phyloP scores from a whole-genome alignment of 2,329 filamentous ascomycete species.

The Purpureocillium takamizusanense region DNA sequence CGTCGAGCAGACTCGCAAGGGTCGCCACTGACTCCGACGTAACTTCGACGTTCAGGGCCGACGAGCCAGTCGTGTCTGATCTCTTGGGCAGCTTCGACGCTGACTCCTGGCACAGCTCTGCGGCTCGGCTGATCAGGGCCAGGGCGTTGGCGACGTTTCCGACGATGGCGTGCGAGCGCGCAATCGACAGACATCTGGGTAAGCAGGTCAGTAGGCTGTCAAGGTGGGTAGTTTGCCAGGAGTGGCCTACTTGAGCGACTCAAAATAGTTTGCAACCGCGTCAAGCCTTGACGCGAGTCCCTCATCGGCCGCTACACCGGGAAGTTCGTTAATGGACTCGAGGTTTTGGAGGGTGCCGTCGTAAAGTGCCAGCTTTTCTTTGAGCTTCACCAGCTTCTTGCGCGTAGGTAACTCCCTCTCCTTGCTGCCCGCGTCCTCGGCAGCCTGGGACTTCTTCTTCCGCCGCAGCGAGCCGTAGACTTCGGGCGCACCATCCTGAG shows the following conservation, averaged over 20 bases:
- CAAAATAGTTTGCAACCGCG: conserved; percentile 73
- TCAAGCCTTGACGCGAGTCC: conserved; percentile 70
- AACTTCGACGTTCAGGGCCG: conserved; percentile 59
- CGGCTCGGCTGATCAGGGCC: conserved; percentile 70
- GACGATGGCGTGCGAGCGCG: conserved; percentile 71
- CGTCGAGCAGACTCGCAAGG: conserved; percentile 54
- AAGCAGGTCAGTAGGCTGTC: not conserved
- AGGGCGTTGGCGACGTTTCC: conserved; percentile 69
- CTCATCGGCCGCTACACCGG: conserved; percentile 79
- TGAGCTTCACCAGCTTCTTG: conserved; percentile 68
- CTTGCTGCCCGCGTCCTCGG: conserved; percentile 30
- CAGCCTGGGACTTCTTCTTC: conserved; percentile 34
- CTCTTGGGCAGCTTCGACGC: conserved; percentile 34
- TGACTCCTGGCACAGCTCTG: conserved; percentile 51
- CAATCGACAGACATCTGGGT: conserved; percentile 69
- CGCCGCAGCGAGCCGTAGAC: conserved; percentile 41
- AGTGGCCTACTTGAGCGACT: conserved; percentile 72
- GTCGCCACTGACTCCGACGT: conserved; percentile 46
- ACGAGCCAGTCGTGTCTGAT: conserved; percentile 14
- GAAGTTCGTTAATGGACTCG: conserved; percentile 80
- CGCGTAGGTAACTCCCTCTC: conserved; percentile 59
- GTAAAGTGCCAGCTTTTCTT: conserved; percentile 83
- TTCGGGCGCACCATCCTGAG: conserved; percentile 62
- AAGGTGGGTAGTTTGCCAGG: not conserved
- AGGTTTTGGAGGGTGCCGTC: conserved; percentile 86